Evolutionary conservation across 768 basidiomycete species (phyloP).

Genomic region (Phaffia australis): DNA sequence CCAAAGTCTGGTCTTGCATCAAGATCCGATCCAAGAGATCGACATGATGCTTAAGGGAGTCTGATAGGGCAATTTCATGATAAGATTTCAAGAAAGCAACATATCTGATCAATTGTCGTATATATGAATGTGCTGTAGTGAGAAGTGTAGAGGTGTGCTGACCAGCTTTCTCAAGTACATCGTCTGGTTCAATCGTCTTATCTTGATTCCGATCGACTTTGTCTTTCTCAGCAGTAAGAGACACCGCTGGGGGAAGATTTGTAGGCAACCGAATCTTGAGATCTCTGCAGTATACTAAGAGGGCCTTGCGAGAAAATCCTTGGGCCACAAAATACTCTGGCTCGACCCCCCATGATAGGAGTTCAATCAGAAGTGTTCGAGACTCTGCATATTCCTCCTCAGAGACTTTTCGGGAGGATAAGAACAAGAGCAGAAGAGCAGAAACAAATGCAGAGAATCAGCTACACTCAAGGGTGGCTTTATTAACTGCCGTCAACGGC

Average conservation of each 20-base stretch:
- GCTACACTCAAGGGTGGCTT: not conserved
- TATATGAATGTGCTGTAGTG: too few relatives aligned
- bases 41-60: too few relatives aligned
- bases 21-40: too few relatives aligned
- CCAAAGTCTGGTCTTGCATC: too few relatives aligned
- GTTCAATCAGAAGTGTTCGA: slow-evolving; percentile 18
- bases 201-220: too few relatives aligned
- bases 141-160: too few relatives aligned
- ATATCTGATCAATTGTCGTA: too few relatives aligned
- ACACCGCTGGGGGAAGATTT: slow-evolving; percentile 2
- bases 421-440: not conserved
- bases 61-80: too few relatives aligned
- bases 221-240: too few relatives aligned
- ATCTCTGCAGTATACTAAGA: slow-evolving; percentile 20
- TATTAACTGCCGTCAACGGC: not conserved
- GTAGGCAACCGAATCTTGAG: slow-evolving; percentile 21
- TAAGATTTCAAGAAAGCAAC: too few relatives aligned
- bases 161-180: too few relatives aligned
- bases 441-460: not conserved
- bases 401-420: not conserved
- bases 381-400: slow-evolving; percentile 19
- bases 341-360: slow-evolving; percentile 22
- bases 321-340: slow-evolving; percentile 21
- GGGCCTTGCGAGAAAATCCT: slow-evolving; percentile 18
- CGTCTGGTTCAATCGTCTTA: too few relatives aligned